Conservation (phyloP, 31 red algal species). For the Porphyra umbilicalis region DNA sequence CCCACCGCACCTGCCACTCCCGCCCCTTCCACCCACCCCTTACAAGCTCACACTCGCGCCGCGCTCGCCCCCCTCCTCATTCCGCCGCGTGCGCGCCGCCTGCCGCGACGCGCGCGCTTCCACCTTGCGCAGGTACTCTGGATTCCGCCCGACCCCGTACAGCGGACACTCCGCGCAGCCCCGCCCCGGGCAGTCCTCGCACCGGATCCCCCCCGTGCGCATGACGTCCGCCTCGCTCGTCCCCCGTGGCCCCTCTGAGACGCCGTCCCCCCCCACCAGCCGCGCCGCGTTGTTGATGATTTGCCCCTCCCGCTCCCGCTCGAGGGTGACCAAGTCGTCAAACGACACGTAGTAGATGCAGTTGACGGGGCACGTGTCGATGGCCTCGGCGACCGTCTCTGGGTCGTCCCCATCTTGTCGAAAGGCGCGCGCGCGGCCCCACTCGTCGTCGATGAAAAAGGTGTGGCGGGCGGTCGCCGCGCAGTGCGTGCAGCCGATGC, state of each 20-base stretch:
- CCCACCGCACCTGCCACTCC: too few relatives aligned
- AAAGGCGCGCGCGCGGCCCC: constrained; percentile 66
- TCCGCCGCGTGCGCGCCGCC: too few relatives aligned
- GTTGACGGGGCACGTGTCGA: constrained; percentile 77
- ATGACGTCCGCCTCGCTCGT: constrained; percentile 38
- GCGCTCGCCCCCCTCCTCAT: too few relatives aligned
- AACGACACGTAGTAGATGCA: constrained; percentile 76
- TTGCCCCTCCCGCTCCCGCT: constrained; percentile 45
- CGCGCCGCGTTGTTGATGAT: constrained; percentile 67
- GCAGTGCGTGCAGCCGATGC: constrained; percentile 85
- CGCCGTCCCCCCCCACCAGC: constrained; percentile 44
- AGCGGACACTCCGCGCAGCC: constrained; percentile 69
- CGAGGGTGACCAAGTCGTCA: constrained; percentile 63
- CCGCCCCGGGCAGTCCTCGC: constrained; percentile 61
- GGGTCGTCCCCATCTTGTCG: constrained; percentile 53
- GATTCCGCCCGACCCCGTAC: constrained; percentile 63
- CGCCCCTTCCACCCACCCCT: too few relatives aligned
- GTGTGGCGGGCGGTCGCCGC: constrained; percentile 58
- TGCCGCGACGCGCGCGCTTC: too few relatives aligned
- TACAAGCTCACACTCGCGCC: too few relatives aligned
- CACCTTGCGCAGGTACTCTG: constrained; percentile 45
- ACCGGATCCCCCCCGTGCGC: constrained; percentile 53
- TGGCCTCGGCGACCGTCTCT: constrained; percentile 47
- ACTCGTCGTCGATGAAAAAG: constrained; percentile 67
- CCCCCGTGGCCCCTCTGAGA: neutral